Percentiles rank a stretch among this genome's conserved stretches.
phyloP scores from a whole-genome alignment of 2,329 filamentous ascomycete genomes.

The Metarhizium guizhouense region DNA sequence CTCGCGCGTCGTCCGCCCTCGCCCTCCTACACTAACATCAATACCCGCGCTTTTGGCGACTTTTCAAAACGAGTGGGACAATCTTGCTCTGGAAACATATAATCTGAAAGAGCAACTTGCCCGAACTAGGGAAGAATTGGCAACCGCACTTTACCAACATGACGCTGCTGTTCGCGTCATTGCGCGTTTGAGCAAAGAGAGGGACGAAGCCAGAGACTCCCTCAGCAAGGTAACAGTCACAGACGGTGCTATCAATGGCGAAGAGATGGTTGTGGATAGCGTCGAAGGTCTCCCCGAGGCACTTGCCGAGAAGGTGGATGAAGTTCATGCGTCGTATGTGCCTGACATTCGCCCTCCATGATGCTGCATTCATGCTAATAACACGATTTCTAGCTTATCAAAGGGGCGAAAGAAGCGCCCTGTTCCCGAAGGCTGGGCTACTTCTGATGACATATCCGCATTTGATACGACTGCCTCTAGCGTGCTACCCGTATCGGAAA shows the following conservation, averaged over 20 bases:
- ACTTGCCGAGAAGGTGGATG: constrained; percentile 65
- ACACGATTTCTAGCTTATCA: constrained; percentile 53
- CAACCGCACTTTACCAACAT: constrained; percentile 89
- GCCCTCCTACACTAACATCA: constrained; percentile 88
- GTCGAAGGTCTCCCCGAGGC: constrained; percentile 64
- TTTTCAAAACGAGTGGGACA: constrained; percentile 98
- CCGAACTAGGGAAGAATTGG: constrained; percentile 87
- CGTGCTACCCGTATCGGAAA: constrained; percentile 36
- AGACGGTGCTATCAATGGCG: constrained; percentile 48
- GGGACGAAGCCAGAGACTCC: constrained; percentile 86
- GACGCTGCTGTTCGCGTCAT: constrained; percentile 96
- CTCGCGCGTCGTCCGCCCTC: constrained; percentile 72
- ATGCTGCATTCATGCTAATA: constrained; percentile 7
- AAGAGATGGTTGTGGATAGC: constrained; percentile 86
- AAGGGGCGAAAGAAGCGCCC: constrained; percentile 85
- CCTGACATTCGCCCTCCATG: neutral
- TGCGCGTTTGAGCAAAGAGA: constrained; percentile 78
- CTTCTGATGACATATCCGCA: constrained; percentile 55
- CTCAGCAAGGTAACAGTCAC: constrained; percentile 77
- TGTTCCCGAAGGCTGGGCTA: constrained; percentile 77
- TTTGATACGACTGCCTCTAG: constrained; percentile 37
- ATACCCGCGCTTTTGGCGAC: constrained; percentile 89
- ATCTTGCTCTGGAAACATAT: constrained; percentile 83
- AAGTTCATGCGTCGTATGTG: constrained; percentile 69
- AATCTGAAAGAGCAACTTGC: constrained; percentile 82